Evolutionary conservation across 345 rosid genomes (phyloP), one percentile per base, ranked within the genome.

Genomic region (Theobroma cacao): DNA sequence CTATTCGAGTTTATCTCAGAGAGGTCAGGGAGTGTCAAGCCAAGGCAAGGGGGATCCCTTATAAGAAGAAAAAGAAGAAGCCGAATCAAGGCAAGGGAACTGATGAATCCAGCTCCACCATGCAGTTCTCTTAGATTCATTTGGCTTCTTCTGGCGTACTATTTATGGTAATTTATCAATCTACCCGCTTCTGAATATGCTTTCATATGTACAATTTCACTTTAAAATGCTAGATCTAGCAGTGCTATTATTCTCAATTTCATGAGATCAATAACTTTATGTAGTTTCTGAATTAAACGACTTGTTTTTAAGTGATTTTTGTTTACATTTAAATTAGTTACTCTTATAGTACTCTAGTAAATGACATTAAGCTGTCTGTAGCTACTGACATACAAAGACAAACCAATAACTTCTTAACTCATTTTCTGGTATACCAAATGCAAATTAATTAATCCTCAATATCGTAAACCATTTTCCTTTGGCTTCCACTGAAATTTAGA

Each of bases 1-100:
- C 90, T 20, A 91, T 93, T 74, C 86, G 97, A 71, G 89, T 92
- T 78, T 90, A 87, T 80, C 81, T 93, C 15, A 85, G 91, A 81
- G 98, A 93, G 75, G 98, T 91, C 33, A 82, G 94, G 82, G 94
- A 93, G 67, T 89, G 85, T 78, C 98, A 93, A 76, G 92, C 97
- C 15, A 93, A 90, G 79, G 98, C 98, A 0, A 89, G 98, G 77
- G 98, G 98, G 34, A 91, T 90, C 79, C 94, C 93, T 2, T 89
- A 91, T 79, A 91, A 90, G 88, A 93, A 93, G 93, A 93, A 93
- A 73, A 91, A 88, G 84, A 93, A 90, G 89, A 88, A 89, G 81
- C 78, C 69, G 22, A 22, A 6, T 75, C 85, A 79, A 78, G 53
- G 73, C 77, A 87, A 83, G 43, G 79, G 75, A 13, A 59, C 26